Percentiles rank a stretch among this genome's conserved stretches.
These are phyloP conservation scores for Azolla pinnata DNA, from an alignment of 75 land plant species.

Conservation along the genomic window DNA sequence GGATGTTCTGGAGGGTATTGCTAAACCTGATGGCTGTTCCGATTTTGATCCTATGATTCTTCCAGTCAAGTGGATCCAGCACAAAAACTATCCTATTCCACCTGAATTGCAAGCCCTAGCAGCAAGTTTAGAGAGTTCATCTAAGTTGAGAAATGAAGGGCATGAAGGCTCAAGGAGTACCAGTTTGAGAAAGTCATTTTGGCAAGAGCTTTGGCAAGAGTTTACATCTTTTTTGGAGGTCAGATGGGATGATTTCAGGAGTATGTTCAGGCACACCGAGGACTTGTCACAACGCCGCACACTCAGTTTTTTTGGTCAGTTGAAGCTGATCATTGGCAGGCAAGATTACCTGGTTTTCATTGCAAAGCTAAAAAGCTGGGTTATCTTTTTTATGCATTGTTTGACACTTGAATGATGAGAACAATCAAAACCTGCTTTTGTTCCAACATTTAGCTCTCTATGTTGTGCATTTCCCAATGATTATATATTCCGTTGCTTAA, in stretches of 20 bases:
- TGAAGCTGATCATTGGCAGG: conserved; percentile 62
- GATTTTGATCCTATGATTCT: conserved; percentile 42
- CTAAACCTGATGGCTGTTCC: conserved; percentile 39
- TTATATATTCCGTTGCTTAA: background rate
- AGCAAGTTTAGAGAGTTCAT: conserved; percentile 13
- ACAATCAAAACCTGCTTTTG: no score
- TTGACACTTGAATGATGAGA: no score
- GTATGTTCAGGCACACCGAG: conserved; percentile 26
- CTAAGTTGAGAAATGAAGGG: background rate
- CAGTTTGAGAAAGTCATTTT: conserved; percentile 26
- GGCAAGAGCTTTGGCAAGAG: conserved; percentile 66
- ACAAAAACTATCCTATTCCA: conserved; percentile 70
- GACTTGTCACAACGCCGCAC: conserved; percentile 73
- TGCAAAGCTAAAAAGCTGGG: no score
- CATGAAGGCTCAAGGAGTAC: background rate
- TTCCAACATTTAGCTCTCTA: no score
- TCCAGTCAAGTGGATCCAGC: conserved; percentile 85
- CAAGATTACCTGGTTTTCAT: no score
- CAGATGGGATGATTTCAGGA: conserved; percentile 44
- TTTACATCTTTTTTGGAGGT: conserved; percentile 33
- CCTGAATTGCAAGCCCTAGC: conserved; percentile 44
- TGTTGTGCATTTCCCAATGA: no score
- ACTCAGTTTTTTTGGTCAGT: conserved; percentile 54
- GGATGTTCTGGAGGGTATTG: conserved; percentile 83
- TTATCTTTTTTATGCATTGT: no score